Evolutionary conservation across 1,284 basidiomycete genomes (phyloP).

Genomic region (Ceratobasidium theobromae): DNA sequence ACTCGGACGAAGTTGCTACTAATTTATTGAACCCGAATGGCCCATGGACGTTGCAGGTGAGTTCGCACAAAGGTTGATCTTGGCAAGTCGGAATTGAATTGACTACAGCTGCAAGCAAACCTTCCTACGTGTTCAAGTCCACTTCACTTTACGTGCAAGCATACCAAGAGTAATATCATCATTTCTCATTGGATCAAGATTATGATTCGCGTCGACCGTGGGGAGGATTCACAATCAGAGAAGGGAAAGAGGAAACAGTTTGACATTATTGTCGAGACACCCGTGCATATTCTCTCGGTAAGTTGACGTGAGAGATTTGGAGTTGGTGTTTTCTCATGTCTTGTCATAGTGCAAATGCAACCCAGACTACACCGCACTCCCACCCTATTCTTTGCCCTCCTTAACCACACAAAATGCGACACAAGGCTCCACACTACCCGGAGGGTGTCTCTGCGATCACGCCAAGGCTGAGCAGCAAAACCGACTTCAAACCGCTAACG

Average conservation of each 20-base stretch:
- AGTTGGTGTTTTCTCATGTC: background rate
- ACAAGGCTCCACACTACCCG: conserved; percentile 48
- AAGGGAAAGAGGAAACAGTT: conserved; percentile 75
- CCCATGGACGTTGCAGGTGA: conserved; percentile 54
- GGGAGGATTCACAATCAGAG: conserved; percentile 67
- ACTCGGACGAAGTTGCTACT: conserved; percentile 46
- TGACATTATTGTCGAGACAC: conserved; percentile 88
- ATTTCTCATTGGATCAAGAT: conserved; percentile 82
- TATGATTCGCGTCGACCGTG: conserved; percentile 81
- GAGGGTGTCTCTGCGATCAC: conserved; percentile 19
- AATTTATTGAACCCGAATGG: conserved; percentile 52
- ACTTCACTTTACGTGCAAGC: conserved; percentile 82
- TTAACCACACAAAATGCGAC: conserved; percentile 41
- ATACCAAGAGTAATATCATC: conserved; percentile 76
- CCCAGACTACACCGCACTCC: conserved; percentile 73
- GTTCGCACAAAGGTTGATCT: background rate
- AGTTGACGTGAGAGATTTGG: conserved; percentile 41
- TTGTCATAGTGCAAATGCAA: conserved; percentile 70
- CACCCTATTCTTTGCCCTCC: conserved; percentile 58
- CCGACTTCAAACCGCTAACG: background rate
- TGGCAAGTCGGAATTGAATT: background rate
- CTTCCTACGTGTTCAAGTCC: conserved; percentile 49
- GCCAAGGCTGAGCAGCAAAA: conserved; percentile 17
- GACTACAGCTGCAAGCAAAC: conserved; percentile 39
- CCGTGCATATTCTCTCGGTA: conserved; percentile 77